A percentile compares a stretch with the other conserved stretches of the same genome.
These are phyloP conservation scores for Wickerhamiella brachini DNA, from an alignment of 805 yeast species.

Conservation along the genomic window DNA sequence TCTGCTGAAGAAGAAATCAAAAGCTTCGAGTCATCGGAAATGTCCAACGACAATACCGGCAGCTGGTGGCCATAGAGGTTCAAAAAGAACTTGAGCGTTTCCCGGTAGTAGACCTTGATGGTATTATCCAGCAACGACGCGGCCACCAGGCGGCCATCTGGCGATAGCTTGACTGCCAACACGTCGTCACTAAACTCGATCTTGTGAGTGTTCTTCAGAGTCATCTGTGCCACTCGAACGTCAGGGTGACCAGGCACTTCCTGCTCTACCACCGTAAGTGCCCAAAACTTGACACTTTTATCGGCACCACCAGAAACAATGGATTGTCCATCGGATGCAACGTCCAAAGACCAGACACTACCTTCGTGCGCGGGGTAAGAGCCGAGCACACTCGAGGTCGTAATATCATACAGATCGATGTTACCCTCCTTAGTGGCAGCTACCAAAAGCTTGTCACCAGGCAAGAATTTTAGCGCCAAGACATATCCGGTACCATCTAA, in stretches of 20 bases:
- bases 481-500: conserved; percentile 77
- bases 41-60: conserved; percentile 87
- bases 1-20: conserved; percentile 92
- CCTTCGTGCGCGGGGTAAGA: conserved; percentile 62
- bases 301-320: conserved; percentile 92
- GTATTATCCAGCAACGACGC: conserved; percentile 82
- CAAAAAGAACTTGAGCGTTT: conserved; percentile 72
- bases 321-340: conserved; percentile 72
- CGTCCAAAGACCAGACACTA: conserved; percentile 83
- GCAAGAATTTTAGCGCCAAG: conserved; percentile 63
- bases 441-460: conserved; percentile 80
- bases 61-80: conserved; percentile 92
- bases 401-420: conserved; percentile 72
- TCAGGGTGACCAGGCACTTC: conserved; percentile 57
- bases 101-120: conserved; percentile 86
- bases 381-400: conserved; percentile 62
- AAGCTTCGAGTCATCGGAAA: conserved; percentile 75
- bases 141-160: conserved; percentile 64
- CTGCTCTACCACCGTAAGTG: conserved; percentile 46
- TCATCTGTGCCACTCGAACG: conserved; percentile 37
- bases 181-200: conserved; percentile 81
- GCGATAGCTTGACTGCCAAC: conserved; percentile 62
- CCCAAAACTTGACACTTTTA: conserved; percentile 82
- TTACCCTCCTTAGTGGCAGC: conserved; percentile 83
- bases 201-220: conserved; percentile 60